Conservation (phyloP, 2,329 filamentous ascomycete genomes). For the Didymella lethalis region DNA sequence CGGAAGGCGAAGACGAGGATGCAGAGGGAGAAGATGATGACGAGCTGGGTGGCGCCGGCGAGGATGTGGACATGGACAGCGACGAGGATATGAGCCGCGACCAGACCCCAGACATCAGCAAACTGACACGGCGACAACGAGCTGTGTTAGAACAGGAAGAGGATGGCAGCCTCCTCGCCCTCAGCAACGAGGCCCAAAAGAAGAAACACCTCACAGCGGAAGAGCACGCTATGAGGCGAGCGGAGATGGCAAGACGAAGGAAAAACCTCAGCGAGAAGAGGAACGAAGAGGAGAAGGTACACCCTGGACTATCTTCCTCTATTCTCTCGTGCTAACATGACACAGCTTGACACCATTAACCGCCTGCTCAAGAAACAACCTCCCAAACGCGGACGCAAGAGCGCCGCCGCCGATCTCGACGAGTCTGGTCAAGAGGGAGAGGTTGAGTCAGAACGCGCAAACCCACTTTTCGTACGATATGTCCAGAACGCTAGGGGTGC, state of each 20-base stretch:
- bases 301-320: conserved; percentile 11
- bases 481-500: conserved; percentile 69
- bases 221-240: conserved; percentile 75
- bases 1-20: conserved; percentile 56
- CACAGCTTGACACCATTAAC: conserved; percentile 87
- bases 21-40: conserved; percentile 55
- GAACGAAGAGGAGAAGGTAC: conserved; percentile 79
- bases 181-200: conserved; percentile 73
- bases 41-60: conserved; percentile 46
- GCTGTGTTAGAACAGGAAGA: conserved; percentile 64
- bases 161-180: conserved; percentile 57
- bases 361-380: conserved; percentile 87
- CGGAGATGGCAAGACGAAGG: conserved; percentile 75
- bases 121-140: conserved; percentile 73
- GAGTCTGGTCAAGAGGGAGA: conserved; percentile 62
- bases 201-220: conserved; percentile 77
- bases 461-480: conserved; percentile 73
- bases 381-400: conserved; percentile 65
- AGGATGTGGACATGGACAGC: conserved; percentile 56
- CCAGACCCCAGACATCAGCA: conserved; percentile 69
- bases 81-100: conserved; percentile 64
- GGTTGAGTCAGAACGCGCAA: conserved; percentile 57
- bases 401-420: conserved; percentile 57
- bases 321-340: conserved; percentile 21
- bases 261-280: conserved; percentile 79